Evolutionary conservation across 108 stramenopile species (phyloP).

Genomic region (Pseudonitzschia multiseries): DNA sequence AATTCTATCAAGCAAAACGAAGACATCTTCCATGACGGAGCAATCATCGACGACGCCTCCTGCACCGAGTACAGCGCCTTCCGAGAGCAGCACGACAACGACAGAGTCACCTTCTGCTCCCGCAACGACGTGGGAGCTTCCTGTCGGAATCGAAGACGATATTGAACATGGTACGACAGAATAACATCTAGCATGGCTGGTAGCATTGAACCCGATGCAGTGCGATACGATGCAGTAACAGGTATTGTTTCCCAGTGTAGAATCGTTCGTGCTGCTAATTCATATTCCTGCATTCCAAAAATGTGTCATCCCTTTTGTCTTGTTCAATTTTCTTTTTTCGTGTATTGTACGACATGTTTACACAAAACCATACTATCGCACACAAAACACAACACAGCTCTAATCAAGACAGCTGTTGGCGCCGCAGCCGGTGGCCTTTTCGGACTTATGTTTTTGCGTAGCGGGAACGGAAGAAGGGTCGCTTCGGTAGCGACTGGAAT

Average conservation of each 20-base stretch:
- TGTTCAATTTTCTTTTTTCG: not conserved
- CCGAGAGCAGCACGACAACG: not conserved
- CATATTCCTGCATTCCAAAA: too few species aligned
- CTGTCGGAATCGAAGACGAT: slow-evolving; percentile 59
- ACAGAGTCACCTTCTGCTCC: not conserved
- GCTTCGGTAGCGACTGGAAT: slow-evolving; percentile 50
- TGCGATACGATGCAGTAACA: not conserved
- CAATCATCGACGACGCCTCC: slow-evolving; percentile 6
- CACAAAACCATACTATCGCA: not conserved
- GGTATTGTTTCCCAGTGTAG: not conserved
- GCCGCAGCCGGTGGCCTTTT: slow-evolving; percentile 47
- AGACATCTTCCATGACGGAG: too few species aligned
- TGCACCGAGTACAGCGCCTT: too few species aligned
- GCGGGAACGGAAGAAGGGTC: slow-evolving; percentile 47
- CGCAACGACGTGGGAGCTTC: slow-evolving; percentile 44
- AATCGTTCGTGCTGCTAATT: too few species aligned
- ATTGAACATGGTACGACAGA: slow-evolving; percentile 45
- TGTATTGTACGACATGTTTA: not conserved
- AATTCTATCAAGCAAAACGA: too few species aligned
- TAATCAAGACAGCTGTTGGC: slow-evolving; percentile 42
- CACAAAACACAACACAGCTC: slow-evolving; percentile 9
- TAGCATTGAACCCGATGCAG: not conserved
- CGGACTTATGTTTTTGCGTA: slow-evolving; percentile 44
- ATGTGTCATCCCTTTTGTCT: not conserved
- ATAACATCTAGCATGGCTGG: not conserved